Evolutionary conservation across 192 early-diverging fungal genomes (phyloP), one percentile per base, ranked within the genome.

Genomic region (Entrophospora sp.): DNA sequence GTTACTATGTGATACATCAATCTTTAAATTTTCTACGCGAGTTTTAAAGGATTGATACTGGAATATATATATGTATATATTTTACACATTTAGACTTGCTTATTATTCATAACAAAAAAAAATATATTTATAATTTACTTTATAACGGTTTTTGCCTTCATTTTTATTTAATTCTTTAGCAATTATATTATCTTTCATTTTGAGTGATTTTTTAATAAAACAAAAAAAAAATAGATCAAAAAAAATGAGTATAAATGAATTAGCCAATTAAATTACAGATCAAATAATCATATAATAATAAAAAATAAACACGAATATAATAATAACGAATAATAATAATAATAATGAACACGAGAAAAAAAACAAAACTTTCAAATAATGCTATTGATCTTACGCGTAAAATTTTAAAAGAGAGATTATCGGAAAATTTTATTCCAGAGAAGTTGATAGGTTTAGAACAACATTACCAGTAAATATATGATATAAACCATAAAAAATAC

Each of bases 41-140:
- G 71, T 76, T 42, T 79, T 83, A 67, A 91, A 91, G 24, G 87
- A 76, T 84, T 88, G 85, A 67, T 83, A 92, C 90, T 92, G 75
- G n/a, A 42, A 49, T 30, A 65, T 18, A 38, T 7, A 44, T 12
- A 8, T 37, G 8, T 20, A 36, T 6, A 35, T 12, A 27, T 40
- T 31, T 18, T 8, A 61, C 14, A 14, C 7, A 9, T 40, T 9
- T 40, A 6, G 38, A 40, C 38, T 9, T 9, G 14, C 10, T n/a
- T 1, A 52, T 24, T 52, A 20, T 52, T 52, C n/a, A 16, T 20
- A 2, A 10, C 49, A 16, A 52, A 52, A n/a, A 10, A 25, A 38
- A 40, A 63, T 40, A 27, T n/a, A 62, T 38, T 36, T 27, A 60
- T 40, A 37, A 46, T 38, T 36, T 78, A 89, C 87, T 77, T 78